Percentiles rank a stretch among this genome's conserved stretches.
Evolutionary conservation across 2,329 filamentous ascomycete species (phyloP).

Genomic region (Trichoderma sp.): DNA sequence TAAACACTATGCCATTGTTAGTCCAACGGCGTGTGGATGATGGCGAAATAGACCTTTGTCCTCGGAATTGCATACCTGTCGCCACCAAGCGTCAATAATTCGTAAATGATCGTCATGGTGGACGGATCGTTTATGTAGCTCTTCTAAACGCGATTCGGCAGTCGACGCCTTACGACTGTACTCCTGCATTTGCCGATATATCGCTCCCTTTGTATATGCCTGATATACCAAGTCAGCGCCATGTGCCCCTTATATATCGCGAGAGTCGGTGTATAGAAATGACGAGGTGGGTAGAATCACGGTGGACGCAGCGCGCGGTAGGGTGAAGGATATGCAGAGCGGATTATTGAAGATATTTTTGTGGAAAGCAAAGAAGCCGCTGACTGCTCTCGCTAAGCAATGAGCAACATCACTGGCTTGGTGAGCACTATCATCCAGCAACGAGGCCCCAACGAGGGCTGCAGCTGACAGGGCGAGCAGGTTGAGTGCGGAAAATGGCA

Average conservation of each 20-base stretch:
- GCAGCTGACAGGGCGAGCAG: slow-evolving; percentile 25
- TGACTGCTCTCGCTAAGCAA: slow-evolving; percentile 35
- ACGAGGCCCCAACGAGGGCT: slow-evolving; percentile 32
- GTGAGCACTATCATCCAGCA: slow-evolving; percentile 40
- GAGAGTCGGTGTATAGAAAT: slow-evolving; percentile 11
- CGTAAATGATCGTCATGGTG: slow-evolving; percentile 93
- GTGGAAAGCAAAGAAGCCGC: slow-evolving; percentile 28
- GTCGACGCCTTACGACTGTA: slow-evolving; percentile 89
- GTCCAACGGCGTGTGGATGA: background rate
- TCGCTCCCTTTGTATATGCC: slow-evolving; percentile 76
- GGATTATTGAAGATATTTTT: background rate
- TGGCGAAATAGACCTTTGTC: background rate
- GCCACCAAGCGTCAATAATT: slow-evolving; percentile 89
- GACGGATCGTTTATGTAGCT: slow-evolving; percentile 73
- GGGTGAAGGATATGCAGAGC: slow-evolving; percentile 20
- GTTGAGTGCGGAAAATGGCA: background rate
- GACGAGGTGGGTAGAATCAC: slow-evolving; percentile 19
- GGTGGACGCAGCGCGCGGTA: slow-evolving; percentile 21
- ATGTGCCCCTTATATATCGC: background rate
- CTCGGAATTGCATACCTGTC: slow-evolving; percentile 65
- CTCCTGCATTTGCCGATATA: slow-evolving; percentile 96
- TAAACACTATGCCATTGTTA: slow-evolving; percentile 48
- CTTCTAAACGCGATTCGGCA: slow-evolving; percentile 77
- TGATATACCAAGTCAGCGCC: slow-evolving; percentile 28
- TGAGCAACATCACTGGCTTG: slow-evolving; percentile 41